A percentile compares a stretch with the other conserved stretches of the same genome.
phyloP scores from a whole-genome alignment of 345 rosid genomes.

The Syzygium oleosum region DNA sequence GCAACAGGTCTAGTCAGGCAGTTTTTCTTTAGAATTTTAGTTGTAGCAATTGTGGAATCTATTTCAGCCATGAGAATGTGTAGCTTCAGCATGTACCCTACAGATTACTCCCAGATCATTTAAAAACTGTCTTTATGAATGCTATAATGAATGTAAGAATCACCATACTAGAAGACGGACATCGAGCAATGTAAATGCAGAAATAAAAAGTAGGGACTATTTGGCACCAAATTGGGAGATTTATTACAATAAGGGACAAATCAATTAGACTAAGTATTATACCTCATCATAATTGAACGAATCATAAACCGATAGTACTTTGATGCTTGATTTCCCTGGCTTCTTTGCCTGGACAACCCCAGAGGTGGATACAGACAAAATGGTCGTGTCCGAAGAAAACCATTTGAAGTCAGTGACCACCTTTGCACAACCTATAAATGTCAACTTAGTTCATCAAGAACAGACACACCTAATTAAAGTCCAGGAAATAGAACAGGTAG shows the following conservation, averaged over 20 bases:
- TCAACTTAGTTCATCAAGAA: background rate
- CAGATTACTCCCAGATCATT: background rate
- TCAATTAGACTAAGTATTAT: constrained; percentile 1
- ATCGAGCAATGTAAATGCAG: background rate
- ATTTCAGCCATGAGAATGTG: background rate
- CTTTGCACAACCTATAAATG: constrained; percentile 68
- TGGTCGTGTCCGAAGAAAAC: constrained; percentile 70
- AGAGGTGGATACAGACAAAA: constrained; percentile 57
- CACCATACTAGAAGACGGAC: background rate
- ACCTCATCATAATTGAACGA: constrained; percentile 87
- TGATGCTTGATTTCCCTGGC: constrained; percentile 79
- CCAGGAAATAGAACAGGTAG: background rate
- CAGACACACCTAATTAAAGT: background rate
- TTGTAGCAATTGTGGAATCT: background rate
- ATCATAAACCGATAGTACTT: constrained; percentile 72
- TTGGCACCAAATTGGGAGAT: background rate
- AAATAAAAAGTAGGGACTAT: background rate
- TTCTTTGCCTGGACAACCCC: constrained; percentile 82
- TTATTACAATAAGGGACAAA: background rate
- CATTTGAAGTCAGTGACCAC: constrained; percentile 74
- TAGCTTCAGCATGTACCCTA: background rate
- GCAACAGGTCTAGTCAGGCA: background rate
- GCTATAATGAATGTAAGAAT: background rate
- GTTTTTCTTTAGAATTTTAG: background rate
- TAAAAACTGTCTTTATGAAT: background rate